These are phyloP conservation scores for Panus rudis DNA, from an alignment of 768 basidiomycete species.

Conservation along the genomic window DNA sequence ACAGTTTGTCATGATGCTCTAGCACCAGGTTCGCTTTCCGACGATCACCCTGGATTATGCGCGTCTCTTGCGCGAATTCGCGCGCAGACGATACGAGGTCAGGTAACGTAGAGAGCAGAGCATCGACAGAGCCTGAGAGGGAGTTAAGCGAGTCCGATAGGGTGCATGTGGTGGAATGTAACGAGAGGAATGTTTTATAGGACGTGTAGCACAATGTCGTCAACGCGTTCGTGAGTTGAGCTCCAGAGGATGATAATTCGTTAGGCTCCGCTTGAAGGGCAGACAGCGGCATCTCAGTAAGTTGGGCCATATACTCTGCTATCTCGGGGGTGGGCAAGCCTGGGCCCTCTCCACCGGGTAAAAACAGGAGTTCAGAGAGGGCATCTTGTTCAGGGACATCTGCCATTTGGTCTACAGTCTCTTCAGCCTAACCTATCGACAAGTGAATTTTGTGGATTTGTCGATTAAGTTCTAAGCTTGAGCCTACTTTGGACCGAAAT, in stretches of 20 bases:
- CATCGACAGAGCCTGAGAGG: slow-evolving; percentile 66
- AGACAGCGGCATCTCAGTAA: slow-evolving; percentile 59
- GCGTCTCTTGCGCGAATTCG: slow-evolving; percentile 67
- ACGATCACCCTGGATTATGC: slow-evolving; percentile 66
- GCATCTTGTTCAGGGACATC: background rate
- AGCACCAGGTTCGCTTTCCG: slow-evolving; percentile 77
- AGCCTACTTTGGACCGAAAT: too few species aligned
- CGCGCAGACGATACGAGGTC: slow-evolving; percentile 67
- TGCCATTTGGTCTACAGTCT: too few species aligned
- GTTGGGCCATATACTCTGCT: slow-evolving; percentile 51
- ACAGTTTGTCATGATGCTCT: slow-evolving; percentile 89
- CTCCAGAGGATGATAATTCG: slow-evolving; percentile 72
- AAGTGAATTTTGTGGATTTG: too few species aligned
- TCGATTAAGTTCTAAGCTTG: too few species aligned
- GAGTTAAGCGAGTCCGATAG: slow-evolving; percentile 67
- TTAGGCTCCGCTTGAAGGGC: slow-evolving; percentile 71
- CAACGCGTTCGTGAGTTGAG: slow-evolving; percentile 82
- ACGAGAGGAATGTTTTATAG: slow-evolving; percentile 86
- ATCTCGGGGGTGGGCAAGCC: slow-evolving; percentile 18
- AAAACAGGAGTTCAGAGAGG: slow-evolving; percentile 8
- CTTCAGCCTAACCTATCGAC: too few species aligned
- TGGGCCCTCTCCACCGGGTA: slow-evolving; percentile 16
- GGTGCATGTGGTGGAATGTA: slow-evolving; percentile 72
- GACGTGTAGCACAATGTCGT: slow-evolving; percentile 87
- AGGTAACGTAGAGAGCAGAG: slow-evolving; percentile 68